phyloP scores from a whole-genome alignment of 2,329 filamentous ascomycete genomes.

The Trichoderma sp. region DNA sequence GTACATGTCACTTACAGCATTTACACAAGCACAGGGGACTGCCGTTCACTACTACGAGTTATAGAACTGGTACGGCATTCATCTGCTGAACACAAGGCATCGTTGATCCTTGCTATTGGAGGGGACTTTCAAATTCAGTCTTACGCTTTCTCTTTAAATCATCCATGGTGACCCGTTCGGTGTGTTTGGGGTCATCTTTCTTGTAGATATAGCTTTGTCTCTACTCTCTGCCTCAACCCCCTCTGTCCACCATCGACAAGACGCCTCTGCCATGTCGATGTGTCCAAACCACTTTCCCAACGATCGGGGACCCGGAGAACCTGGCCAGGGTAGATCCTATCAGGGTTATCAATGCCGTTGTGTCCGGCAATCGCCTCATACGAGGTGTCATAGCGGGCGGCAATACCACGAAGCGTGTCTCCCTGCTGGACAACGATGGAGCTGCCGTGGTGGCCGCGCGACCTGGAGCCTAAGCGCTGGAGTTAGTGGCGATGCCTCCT shows the following conservation, averaged over 20 bases:
- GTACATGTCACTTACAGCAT: too few species aligned
- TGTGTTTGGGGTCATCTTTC: background rate
- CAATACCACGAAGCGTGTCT: slow-evolving; percentile 42
- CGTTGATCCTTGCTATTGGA: background rate
- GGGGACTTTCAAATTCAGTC: background rate
- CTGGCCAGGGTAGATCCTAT: slow-evolving; percentile 43
- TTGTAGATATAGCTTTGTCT: background rate
- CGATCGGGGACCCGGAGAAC: slow-evolving; percentile 34
- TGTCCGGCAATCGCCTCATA: slow-evolving; percentile 40
- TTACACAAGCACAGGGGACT: too few species aligned
- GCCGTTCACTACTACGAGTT: too few species aligned
- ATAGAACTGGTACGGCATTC: too few species aligned
- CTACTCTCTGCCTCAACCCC: background rate
- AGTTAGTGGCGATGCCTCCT: background rate
- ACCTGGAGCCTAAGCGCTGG: slow-evolving; percentile 23
- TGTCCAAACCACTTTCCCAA: background rate
- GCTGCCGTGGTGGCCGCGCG: background rate
- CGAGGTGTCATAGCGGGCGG: slow-evolving; percentile 29
- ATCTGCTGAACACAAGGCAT: background rate
- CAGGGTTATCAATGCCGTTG: slow-evolving; percentile 41
- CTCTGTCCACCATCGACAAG: background rate
- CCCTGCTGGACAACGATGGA: slow-evolving; percentile 39
- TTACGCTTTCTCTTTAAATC: background rate
- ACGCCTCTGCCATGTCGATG: background rate
- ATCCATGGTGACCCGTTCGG: background rate